These are phyloP conservation scores for Coix lacrymajobi DNA, from an alignment of 176 grass and related monocot species.

Conservation along the genomic window DNA sequence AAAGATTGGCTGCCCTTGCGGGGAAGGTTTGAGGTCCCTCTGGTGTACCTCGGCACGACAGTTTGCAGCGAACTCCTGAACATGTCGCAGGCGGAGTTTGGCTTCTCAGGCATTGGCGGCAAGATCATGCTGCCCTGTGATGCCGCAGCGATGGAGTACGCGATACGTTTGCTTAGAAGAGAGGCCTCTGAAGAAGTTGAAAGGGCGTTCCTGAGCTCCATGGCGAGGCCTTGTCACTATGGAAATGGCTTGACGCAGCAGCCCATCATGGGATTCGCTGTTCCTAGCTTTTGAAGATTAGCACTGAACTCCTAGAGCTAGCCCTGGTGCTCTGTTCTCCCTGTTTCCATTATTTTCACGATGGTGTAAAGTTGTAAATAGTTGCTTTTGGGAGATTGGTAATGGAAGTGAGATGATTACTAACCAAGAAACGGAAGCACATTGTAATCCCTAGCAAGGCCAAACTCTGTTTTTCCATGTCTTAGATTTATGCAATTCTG, in stretches of 20 bases:
- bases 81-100: conserved; percentile 55
- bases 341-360: background rate
- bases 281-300: background rate
- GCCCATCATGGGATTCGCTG: background rate
- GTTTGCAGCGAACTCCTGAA: conserved; percentile 36
- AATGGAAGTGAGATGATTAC: background rate
- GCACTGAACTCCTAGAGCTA: background rate
- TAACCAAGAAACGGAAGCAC: background rate
- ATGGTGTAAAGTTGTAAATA: conserved; percentile 3
- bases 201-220: conserved; percentile 29
- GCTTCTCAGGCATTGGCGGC: conserved; percentile 11
- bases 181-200: conserved; percentile 38
- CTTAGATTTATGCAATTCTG: background rate
- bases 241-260: background rate
- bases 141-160: conserved; percentile 28
- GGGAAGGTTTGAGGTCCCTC: conserved; percentile 49
- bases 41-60: conserved; percentile 30
- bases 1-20: conserved; percentile 16
- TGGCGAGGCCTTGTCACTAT: background rate
- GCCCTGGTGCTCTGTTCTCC: background rate
- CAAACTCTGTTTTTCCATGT: background rate
- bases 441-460: too few species aligned
- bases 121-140: conserved; percentile 51
- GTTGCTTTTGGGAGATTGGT: background rate
- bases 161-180: conserved; percentile 29